A percentile compares a stretch with the other conserved stretches of the same genome.
These are phyloP conservation scores for Scytalidium sp. DNA, from an alignment of 2,329 filamentous ascomycete genomes.

Conservation along the genomic window DNA sequence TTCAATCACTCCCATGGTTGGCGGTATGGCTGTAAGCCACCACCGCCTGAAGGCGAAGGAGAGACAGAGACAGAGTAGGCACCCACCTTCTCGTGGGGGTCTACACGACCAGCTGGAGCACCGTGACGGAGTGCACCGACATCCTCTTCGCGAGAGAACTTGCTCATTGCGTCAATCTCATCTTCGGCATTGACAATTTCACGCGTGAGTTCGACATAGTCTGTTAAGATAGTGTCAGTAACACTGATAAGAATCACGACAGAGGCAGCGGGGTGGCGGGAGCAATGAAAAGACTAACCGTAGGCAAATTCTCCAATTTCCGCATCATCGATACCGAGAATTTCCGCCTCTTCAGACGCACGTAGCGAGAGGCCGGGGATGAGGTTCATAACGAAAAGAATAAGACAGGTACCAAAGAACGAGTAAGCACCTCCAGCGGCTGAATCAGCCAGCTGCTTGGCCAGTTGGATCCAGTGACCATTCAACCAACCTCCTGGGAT, in stretches of 20 bases:
- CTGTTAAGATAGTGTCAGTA: slow-evolving; percentile 26
- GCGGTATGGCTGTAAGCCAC: neutral
- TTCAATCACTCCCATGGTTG: neutral
- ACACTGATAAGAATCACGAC: neutral
- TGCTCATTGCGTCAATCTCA: neutral
- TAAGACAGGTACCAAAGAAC: slow-evolving; percentile 73
- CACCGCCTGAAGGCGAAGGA: neutral
- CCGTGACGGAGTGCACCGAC: neutral
- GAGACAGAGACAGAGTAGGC: neutral
- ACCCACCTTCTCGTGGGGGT: neutral
- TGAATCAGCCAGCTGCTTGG: slow-evolving; percentile 81
- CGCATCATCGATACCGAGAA: slow-evolving; percentile 81
- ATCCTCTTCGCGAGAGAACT: neutral
- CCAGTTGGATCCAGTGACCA: slow-evolving; percentile 78
- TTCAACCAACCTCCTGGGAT: slow-evolving; percentile 82
- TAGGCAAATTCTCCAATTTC: slow-evolving; percentile 96
- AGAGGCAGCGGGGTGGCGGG: too few relatives aligned
- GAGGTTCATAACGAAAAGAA: slow-evolving; percentile 77
- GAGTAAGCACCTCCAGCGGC: slow-evolving; percentile 74
- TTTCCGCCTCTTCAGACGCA: slow-evolving; percentile 73
- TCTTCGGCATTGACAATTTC: slow-evolving; percentile 42
- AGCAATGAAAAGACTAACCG: slow-evolving; percentile 70
- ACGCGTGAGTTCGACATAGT: slow-evolving; percentile 75
- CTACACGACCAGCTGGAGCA: neutral
- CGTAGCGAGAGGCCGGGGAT: slow-evolving; percentile 75